Conservation (phyloP, 345 rosid species). For the Salix exigua region DNA sequence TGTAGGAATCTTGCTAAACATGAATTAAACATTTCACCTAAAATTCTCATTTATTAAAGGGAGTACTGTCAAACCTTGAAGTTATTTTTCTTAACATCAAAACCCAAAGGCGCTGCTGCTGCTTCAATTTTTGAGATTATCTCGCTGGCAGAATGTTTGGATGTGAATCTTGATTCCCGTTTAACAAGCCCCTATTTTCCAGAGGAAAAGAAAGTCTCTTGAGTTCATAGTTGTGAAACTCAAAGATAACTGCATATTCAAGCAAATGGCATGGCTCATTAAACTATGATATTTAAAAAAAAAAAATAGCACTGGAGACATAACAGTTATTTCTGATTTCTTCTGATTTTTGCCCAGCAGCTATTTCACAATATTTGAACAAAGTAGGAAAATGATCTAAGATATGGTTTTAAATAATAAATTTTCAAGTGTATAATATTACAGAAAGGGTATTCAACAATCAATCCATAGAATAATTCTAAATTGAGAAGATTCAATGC, state of each 20-base stretch:
- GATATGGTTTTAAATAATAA: background rate
- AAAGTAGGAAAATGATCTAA: background rate
- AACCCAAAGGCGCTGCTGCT: constrained; percentile 84
- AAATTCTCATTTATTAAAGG: background rate
- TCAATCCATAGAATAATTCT: background rate
- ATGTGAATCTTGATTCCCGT: constrained; percentile 88
- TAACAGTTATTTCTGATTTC: background rate
- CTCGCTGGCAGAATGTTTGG: constrained; percentile 78
- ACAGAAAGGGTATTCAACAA: background rate
- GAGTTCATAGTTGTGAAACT: constrained; percentile 9
- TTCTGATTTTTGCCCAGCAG: background rate
- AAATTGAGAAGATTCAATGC: background rate
- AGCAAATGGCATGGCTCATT: background rate
- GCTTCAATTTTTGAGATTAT: constrained; percentile 86
- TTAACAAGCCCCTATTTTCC: constrained; percentile 74
- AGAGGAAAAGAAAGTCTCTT: constrained; percentile 15
- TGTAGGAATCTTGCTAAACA: background rate
- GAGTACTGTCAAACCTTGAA: constrained; percentile 53
- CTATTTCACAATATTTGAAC: background rate
- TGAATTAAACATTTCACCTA: background rate
- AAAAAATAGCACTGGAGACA: background rate
- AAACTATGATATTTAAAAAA: background rate
- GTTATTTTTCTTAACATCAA: constrained; percentile 89
- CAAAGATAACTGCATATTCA: background rate
- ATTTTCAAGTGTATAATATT: background rate